Base-by-base conservation (phyloP, 257 asterid species). In the Avicennia marina region DNA sequence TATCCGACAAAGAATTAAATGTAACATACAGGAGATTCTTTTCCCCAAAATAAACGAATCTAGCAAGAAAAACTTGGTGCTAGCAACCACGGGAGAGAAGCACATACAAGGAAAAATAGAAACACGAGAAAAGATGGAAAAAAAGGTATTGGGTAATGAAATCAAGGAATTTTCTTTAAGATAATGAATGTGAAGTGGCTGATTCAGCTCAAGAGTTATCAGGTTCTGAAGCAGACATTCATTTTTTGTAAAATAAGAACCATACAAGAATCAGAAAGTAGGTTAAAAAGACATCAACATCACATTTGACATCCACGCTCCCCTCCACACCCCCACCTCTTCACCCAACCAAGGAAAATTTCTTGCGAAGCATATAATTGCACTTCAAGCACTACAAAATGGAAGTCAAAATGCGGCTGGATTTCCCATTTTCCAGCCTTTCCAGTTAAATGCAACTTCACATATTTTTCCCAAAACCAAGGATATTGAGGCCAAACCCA, bases 271-370 rank as follows among this genome's bases (percentile, higher is more conserved):
- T 71, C 75, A 71, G 56, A 68, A 72, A 69, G 62, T 18, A 56
- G 49, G 31, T 26, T 42, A 40, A 63, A 72, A 73, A 57, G 63
- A 36, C 54, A 42, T 17, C 63, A 78, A 72, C 69, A 67, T 71
- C 36, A 46, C 73, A 50, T 55, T 58, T 33, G 40, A n/a, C 17
- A 50, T 5, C 6, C 39, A 42, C 7, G 0, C 43, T 18, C 18
- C 8, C 45, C 19, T 7, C 45, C 45, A 8, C 20, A 8, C 7
- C 18, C 1, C 45, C 19, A 0, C 4, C 20, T 2, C 18, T n/a
- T n/a, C 42, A 18, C 22, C 18, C 45, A 41, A 24, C 13, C 15
- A 57, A 27, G 12, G 44, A 22, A 45, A 18, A 4, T 45, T 36
- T 9, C 21, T 49, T 26, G 2, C 38, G 19, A 25, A 54, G 34